Conservation (phyloP, 106 monocot genomes). For the Dendrobium officinale region DNA sequence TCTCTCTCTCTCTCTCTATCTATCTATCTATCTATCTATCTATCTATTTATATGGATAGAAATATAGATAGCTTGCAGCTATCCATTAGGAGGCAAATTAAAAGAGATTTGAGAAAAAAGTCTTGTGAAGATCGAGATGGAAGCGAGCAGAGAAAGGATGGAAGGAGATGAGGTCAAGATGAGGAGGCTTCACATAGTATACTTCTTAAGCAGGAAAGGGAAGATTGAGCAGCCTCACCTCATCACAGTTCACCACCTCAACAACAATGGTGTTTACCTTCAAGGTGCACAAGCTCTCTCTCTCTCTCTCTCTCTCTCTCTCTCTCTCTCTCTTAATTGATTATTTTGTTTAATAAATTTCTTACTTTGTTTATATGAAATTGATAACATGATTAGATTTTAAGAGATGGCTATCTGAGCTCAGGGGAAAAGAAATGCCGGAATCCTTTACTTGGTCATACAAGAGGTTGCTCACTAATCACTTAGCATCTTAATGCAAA, state of each 20-base stretch:
- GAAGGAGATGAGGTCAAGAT: constrained; percentile 21
- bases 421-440: constrained; percentile 56
- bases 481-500: no score
- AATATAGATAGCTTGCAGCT: no score
- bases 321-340: neutral
- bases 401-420: constrained; percentile 60
- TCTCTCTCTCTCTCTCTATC: neutral
- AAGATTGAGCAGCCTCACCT: constrained; percentile 64
- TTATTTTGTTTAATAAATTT: neutral
- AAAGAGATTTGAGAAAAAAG: neutral
- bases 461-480: constrained; percentile 38
- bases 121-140: neutral
- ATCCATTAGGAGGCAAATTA: neutral
- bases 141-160: neutral
- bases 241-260: constrained; percentile 38
- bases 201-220: constrained; percentile 51
- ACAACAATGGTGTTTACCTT: constrained; percentile 36
- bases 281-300: constrained; percentile 20
- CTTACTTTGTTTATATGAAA: neutral
- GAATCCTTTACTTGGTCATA: constrained; percentile 58
- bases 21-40: neutral
- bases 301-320: neutral
- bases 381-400: constrained; percentile 34
- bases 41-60: neutral
- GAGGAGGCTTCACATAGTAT: constrained; percentile 45